Evolutionary conservation across 192 early-diverging fungal genomes (phyloP).

Genomic region (Pilaira anomala): DNA sequence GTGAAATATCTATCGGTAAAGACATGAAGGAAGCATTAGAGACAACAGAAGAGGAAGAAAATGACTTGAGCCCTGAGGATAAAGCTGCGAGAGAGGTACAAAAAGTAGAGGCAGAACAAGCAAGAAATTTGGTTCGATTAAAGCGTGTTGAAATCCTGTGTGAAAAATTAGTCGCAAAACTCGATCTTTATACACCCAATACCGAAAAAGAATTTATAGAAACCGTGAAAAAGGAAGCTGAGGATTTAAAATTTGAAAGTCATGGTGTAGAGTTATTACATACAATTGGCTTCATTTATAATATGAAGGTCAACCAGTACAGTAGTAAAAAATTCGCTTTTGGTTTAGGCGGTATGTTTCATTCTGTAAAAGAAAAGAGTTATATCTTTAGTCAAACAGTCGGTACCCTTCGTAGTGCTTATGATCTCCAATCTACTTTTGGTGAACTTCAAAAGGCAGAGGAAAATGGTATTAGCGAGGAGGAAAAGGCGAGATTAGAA

Average conservation of each 20-base stretch:
- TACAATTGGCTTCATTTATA: slow-evolving; percentile 90
- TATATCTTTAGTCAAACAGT: slow-evolving; percentile 91
- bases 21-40: slow-evolving; percentile 85
- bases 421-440: slow-evolving; percentile 92
- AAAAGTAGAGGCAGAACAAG: slow-evolving; percentile 55
- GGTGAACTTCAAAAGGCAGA: slow-evolving; percentile 87
- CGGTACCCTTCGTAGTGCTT: slow-evolving; percentile 84
- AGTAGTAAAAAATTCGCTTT: slow-evolving; percentile 65
- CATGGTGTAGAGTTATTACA: slow-evolving; percentile 93
- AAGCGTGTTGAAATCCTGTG: slow-evolving; percentile 71
- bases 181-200: slow-evolving; percentile 68
- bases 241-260: slow-evolving; percentile 83
- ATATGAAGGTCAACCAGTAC: slow-evolving; percentile 84
- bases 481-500: slow-evolving; percentile 65
- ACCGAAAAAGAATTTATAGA: slow-evolving; percentile 61
- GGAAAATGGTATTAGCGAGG: slow-evolving; percentile 68
- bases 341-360: slow-evolving; percentile 69
- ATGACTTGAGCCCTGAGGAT: slow-evolving; percentile 45
- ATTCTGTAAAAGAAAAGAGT: slow-evolving; percentile 80
- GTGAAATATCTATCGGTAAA: slow-evolving; percentile 93
- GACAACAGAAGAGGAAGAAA: slow-evolving; percentile 54
- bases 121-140: slow-evolving; percentile 52
- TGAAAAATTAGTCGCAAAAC: slow-evolving; percentile 70
- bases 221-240: slow-evolving; percentile 76
- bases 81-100: slow-evolving; percentile 58